Evolutionary conservation across 169 alveolate species (phyloP), one percentile per base, ranked within the genome.

Genomic region (Toxoplasma gondii): DNA sequence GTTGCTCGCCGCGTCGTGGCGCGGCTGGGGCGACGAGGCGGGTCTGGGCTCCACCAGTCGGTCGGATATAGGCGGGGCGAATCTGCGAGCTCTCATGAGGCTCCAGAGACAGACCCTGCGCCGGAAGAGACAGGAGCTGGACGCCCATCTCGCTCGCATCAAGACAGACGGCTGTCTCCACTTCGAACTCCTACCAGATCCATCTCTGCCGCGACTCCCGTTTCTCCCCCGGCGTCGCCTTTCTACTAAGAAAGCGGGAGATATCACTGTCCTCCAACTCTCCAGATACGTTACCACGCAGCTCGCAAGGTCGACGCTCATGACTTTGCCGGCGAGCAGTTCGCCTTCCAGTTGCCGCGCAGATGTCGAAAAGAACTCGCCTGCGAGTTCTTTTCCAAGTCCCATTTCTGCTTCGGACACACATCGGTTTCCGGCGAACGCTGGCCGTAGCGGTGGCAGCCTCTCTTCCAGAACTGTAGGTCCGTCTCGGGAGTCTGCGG

Each of bases 141-240:
- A 83, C 38, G 81, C 36, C 34, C 92, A 83, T 38, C 45, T 43
- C 22, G 49, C 54, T 1, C 39, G 58, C 36, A n/a, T 39, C 22
- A 38, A 92, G 9, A 36, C 94, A 10, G 92, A 78, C 16, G 93
- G 93, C 44, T 29, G 58, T 1, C 88, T 93, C 31, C 95, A 84
- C 67, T 93, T 93, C 34, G 93, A 93, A 43, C 88, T 93, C 29
- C 43, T 93, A 0, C 94, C 95, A 27, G 95, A 93, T 41, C 93
- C 93, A 54, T 53, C 49, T 88, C 64, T 93, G 78, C 54, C 93
- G 19, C 83, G 41, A 24, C 91, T 93, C 27, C 94, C 94, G 45
- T 38, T 64, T 39, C 64, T 92, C 45, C 82, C 83, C 44, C 92
- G 84, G 10, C 45, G 80, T 29, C 53, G 64, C 31, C 64, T 92